Base-by-base conservation (phyloP, 129 eudicot genomes). In the Flaveria trinervia region DNA sequence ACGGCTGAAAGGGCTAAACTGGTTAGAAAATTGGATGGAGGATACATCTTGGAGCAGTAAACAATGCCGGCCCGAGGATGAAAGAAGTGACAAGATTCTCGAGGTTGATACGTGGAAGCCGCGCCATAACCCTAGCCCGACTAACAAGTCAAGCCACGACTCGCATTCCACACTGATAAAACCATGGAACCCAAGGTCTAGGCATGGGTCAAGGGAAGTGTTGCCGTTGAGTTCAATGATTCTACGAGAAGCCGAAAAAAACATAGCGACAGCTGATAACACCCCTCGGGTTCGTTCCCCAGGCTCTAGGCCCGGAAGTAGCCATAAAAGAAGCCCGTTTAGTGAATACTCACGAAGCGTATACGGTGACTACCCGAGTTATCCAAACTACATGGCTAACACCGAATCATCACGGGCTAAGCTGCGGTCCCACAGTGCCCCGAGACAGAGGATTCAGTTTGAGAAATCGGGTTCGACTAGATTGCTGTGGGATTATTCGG, bases 61-160 rank as follows among this genome's bases (percentile, higher is more conserved):
- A 76, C 74, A 72, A 64, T 28, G 76, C 41, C 57, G 68, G 3
- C 80, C 77, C 15, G 97, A 88, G 12, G 96, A 88, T 57, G 96
- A 87, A 73, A 82, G 86, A 61, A 84, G 72, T 28, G 96, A 87
- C 83, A 93, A 93, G 83, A 89, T 93, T 75, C 97, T 93, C 1
- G 98, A 93, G 83, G 86, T 93, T 14, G 98, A 93, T 78, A 90
- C 96, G 2, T 89, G 98, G 97, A 90, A 87, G 82, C 98, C 97
- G 71, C 86, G 59, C 44, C 59, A 60, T 18, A 76, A 79, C 74
- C 77, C 85, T 30, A 84, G 74, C 43, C 84, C 76, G 46, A 72
- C 82, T 22, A 78, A 75, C 77, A 80, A 66, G 54, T 73, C 83
- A 1, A 65, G 75, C 46, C 61, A 57, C 16, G 44, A 79, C 77